A percentile compares a stretch with the other conserved stretches of the same genome.
These are phyloP conservation scores for Apiospora pterosperma DNA, from an alignment of 2,329 filamentous ascomycete species.

Conservation along the genomic window DNA sequence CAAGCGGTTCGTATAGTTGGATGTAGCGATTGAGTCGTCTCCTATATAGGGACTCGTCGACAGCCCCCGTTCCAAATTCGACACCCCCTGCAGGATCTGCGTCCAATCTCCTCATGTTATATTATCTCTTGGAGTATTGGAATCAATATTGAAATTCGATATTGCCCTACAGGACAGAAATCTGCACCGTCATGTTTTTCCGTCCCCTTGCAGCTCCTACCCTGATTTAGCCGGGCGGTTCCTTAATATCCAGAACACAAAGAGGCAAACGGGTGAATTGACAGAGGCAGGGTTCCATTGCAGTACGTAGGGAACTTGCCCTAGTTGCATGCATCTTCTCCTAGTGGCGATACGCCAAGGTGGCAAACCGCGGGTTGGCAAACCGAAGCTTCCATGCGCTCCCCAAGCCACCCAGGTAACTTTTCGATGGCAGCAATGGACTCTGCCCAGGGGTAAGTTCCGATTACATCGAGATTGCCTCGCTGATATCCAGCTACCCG, in stretches of 20 bases:
- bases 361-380: neutral
- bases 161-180: neutral
- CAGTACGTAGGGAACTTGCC: neutral
- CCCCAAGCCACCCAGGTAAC: neutral
- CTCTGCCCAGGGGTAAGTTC: no score
- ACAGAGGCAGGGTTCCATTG: neutral
- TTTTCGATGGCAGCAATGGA: neutral
- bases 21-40: neutral
- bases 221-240: neutral
- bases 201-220: neutral
- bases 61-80: neutral
- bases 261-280: neutral
- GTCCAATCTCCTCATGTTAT: neutral
- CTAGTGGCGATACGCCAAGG: neutral
- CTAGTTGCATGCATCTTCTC: neutral
- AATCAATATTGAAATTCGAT: neutral
- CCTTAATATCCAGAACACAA: neutral
- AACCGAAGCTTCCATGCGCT: no score
- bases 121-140: neutral
- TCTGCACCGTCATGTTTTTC: neutral
- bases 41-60: neutral
- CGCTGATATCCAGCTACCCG: no score
- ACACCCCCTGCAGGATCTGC: no score
- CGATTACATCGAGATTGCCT: no score
- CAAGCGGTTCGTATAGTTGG: neutral